Conservation (phyloP, 371 early-diverging fungal species). For the Basidiobolus heterosporus region DNA sequence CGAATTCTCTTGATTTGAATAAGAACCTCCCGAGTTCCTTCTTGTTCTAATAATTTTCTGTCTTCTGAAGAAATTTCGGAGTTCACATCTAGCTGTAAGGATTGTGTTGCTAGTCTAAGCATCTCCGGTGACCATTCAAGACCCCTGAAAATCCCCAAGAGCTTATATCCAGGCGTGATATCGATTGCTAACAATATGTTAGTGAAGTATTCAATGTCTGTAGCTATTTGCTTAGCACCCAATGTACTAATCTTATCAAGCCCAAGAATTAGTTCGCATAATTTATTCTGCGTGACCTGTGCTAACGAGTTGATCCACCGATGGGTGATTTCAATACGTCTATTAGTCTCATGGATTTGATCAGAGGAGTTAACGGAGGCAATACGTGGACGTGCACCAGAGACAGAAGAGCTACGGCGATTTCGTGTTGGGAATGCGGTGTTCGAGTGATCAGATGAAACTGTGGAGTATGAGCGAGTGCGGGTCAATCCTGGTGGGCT, state of each 20-base stretch:
- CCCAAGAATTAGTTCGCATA: slow-evolving; percentile 17
- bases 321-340: slow-evolving; percentile 27
- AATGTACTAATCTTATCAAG: slow-evolving; percentile 21
- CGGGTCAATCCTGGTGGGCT: neutral
- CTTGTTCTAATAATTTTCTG: no score
- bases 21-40: no score
- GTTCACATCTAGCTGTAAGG: no score
- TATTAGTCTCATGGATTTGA: slow-evolving; percentile 10
- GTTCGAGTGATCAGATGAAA: neutral
- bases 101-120: no score
- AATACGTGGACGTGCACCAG: neutral
- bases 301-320: slow-evolving; percentile 50
- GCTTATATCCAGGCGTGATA: slow-evolving; percentile 22
- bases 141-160: slow-evolving; percentile 4
- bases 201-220: slow-evolving; percentile 39
- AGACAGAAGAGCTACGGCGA: neutral
- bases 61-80: no score
- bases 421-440: neutral
- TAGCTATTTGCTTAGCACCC: slow-evolving; percentile 31
- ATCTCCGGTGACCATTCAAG: neutral
- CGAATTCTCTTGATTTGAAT: no score
- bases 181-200: slow-evolving; percentile 47
- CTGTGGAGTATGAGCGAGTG: neutral
- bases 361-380: neutral
- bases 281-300: slow-evolving; percentile 29